Evolutionary conservation across 2,329 filamentous ascomycete species (phyloP).

Genomic region (Rosellinia necatrix): DNA sequence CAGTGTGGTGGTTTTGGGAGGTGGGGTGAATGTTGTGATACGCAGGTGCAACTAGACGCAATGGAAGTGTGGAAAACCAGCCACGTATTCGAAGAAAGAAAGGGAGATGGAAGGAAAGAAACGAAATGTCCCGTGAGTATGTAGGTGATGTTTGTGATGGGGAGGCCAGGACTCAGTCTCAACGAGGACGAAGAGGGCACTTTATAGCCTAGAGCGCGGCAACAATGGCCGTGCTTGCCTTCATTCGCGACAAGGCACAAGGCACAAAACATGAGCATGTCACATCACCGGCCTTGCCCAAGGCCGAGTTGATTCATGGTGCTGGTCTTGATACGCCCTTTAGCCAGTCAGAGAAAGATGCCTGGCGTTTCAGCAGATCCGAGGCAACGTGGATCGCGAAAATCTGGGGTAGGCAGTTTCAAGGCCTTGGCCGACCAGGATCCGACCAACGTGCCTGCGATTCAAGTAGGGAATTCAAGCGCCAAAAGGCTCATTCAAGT

Average conservation of each 20-base stretch:
- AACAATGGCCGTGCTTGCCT: no score
- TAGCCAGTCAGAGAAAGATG: conserved; percentile 4
- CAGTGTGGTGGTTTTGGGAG: conserved; percentile 1
- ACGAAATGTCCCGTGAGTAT: conserved; percentile 19
- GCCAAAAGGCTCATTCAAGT: no score
- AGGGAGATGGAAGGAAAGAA: conserved; percentile 26
- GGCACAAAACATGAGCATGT: conserved; percentile 18
- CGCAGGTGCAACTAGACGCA: conserved; percentile 17
- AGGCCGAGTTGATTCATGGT: conserved; percentile 4
- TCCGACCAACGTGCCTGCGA: no score
- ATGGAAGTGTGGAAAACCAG: conserved; percentile 32
- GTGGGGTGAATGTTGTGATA: conserved; percentile 8
- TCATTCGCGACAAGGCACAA: conserved; percentile 7
- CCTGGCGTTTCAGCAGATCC: conserved; percentile 23
- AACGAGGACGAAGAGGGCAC: conserved; percentile 6
- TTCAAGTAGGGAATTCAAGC: no score
- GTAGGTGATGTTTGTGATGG: conserved; percentile 28
- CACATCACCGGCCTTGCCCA: conserved; percentile 7
- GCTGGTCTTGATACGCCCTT: conserved; percentile 3
- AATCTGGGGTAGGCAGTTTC: conserved; percentile 26
- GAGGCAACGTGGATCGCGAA: conserved; percentile 20
- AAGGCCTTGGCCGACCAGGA: conserved; percentile 22
- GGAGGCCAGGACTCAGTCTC: conserved; percentile 20
- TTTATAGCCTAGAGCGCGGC: no score
- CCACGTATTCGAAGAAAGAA: conserved; percentile 31